Evolutionary conservation across 225 moss, liverwort and hornwort genomes (phyloP).

Genomic region (Polytrichum commune): DNA sequence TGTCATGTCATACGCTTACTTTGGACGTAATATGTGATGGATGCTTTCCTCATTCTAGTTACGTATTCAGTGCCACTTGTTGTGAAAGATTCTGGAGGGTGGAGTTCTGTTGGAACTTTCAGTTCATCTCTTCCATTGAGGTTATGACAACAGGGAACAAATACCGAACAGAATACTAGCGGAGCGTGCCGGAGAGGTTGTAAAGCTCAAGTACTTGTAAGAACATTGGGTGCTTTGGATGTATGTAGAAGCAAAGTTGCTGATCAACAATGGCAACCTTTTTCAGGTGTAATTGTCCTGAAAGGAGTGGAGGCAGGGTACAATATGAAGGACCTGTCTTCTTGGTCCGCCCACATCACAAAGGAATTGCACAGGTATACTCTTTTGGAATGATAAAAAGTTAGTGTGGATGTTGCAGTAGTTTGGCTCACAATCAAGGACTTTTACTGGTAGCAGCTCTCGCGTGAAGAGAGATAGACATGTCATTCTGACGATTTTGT

Average conservation of each 20-base stretch:
- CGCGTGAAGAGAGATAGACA: not conserved
- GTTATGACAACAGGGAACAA: no score
- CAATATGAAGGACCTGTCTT: conserved; percentile 35
- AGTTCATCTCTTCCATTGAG: no score
- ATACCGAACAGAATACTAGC: no score
- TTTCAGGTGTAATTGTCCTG: conserved; percentile 1
- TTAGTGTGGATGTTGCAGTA: not conserved
- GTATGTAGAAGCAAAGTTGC: not conserved
- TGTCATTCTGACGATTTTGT: not conserved
- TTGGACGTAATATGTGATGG: no score
- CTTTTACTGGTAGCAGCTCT: not conserved
- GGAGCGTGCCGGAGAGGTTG: no score
- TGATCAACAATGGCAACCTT: not conserved
- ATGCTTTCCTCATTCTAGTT: no score
- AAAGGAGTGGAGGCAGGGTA: conserved; percentile 21
- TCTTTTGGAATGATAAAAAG: not conserved
- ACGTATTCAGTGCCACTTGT: no score
- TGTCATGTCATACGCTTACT: no score
- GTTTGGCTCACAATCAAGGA: conserved; percentile 7
- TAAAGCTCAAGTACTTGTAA: no score
- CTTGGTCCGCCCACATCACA: conserved; percentile 20
- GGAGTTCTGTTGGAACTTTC: no score
- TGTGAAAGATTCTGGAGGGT: no score
- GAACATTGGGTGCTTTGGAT: not conserved
- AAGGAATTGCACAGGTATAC: conserved; percentile 33